Evolutionary conservation across 1,139 yeast genomes (phyloP), one percentile per base, ranked within the genome.

Genomic region (Protomyces arabidopsidicola): DNA sequence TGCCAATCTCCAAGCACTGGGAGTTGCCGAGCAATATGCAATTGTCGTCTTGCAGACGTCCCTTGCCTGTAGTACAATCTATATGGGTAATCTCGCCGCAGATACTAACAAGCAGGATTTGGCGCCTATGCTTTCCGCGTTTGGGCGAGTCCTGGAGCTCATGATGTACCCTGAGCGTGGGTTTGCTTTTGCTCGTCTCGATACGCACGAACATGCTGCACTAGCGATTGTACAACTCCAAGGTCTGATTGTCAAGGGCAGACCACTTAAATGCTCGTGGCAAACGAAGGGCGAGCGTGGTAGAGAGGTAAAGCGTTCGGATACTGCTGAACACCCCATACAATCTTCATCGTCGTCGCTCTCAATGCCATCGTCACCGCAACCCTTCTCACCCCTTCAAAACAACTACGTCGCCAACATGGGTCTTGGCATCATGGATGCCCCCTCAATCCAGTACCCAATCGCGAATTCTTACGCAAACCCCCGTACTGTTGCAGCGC

Each of bases 151-250:
- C 71, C 86, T 87, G 66, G 95, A 88, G 69, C 84, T 90, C 73
- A 87, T 87, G 73, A 82, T 87, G 72, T 87, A 87, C 69, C 87
- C 91, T 4, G 96, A 89, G 66, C 83, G 85, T 72, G 90, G 89
- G 8, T 87, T 89, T 77, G 93, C 93, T 2, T 90, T 90, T 78
- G 93, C 88, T 67, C 87, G 86, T 75, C 89, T 86, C 72, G 96
- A 88, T 71, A 81, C 88, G 55, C 97, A 90, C 74, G 96, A 89
- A 71, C 79, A 89, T 67, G 97, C 97, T 3, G 95, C 96, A 1
- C 78, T 88, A 74, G 95, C 96, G 62, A 89, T 90, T 71, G 87
- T 87, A 34, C 93, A 88, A 71, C 78, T 90, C 67, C 82, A 85
- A 22, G 95, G 95, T n/a, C 82, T 83, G 70, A 81, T 81, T 65